Base-by-base conservation (phyloP, 1,284 basidiomycete genomes). In the Heliocybe sulcata region DNA sequence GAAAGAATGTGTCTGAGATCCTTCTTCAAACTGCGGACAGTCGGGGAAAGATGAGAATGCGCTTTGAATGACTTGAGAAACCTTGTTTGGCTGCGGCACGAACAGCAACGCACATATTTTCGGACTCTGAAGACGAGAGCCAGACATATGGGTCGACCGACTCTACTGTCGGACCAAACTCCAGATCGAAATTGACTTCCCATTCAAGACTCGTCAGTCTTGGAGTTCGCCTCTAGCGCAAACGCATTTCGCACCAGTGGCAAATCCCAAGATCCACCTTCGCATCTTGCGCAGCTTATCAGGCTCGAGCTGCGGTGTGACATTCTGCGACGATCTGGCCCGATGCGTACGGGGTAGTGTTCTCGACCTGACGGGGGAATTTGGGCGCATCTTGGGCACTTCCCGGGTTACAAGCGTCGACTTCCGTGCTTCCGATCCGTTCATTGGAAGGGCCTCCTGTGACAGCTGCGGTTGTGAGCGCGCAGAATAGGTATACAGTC, bases 11-110 rank as follows among this genome's bases (percentile, higher is more conserved):
- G 75, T 76, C 64, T 86, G 80, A 1, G 81, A 81, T 9, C 89
- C 82, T 69, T 92, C 77, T 51, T 89, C 84, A 57, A 91, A 91
- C 54, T 91, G 83, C 0, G 85, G 73, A 0, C 92, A 94, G 64
- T 98, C 95, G 0, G 96, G 96, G 64, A 99, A 94, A 0, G 93
- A 86, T 0, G 92, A 94, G 71, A 98, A 98, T 3, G 94, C 93
- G 55, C 94, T 94, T 57, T 3, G n/a, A 42, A 42, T 20, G 16
- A 16, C 16, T 42, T 42, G 16, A 3, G n/a, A 8, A 6, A 12
- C 29, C 6, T 29, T 4, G 10, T 3, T 6, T 33, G 56, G 47
- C 47, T 38, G 22, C 35, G 29, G 47, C 14, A 26, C 27, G 14
- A 1, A 51, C 29, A 26, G 35, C 54, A 10, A 77, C 89, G 64